A percentile compares a stretch with the other conserved stretches of the same genome.
These are phyloP conservation scores for Tetrapisispora namnaoensis DNA, from an alignment of 805 yeast species.

Conservation along the genomic window DNA sequence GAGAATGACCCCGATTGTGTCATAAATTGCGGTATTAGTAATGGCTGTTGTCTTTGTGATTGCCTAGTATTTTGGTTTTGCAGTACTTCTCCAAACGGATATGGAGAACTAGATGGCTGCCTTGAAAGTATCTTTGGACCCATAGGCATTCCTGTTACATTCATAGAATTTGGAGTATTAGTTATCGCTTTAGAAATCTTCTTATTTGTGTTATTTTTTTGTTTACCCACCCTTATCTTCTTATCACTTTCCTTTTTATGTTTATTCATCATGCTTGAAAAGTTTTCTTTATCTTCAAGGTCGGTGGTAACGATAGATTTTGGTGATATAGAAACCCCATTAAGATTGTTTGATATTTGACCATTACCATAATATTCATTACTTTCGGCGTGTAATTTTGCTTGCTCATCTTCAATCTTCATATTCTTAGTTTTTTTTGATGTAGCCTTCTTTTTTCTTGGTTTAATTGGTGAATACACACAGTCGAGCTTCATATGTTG, in stretches of 20 bases:
- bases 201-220: background rate
- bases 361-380: background rate
- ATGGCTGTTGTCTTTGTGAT: slow-evolving; percentile 1
- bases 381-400: slow-evolving; percentile 1
- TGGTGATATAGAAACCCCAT: background rate
- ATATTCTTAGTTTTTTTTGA: background rate
- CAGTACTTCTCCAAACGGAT: background rate
- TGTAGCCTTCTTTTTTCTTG: slow-evolving; percentile 11
- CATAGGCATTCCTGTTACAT: background rate
- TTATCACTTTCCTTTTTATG: background rate
- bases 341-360: background rate
- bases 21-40: slow-evolving; percentile 4
- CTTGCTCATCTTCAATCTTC: background rate
- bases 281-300: background rate
- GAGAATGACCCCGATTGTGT: background rate
- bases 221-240: background rate
- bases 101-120: slow-evolving; percentile 1
- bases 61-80: slow-evolving; percentile 2
- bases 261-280: background rate
- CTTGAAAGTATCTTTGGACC: background rate
- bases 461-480: slow-evolving; percentile 37
- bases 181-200: background rate
- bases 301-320: background rate
- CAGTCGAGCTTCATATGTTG: slow-evolving; percentile 70
- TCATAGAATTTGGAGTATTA: background rate